These are phyloP conservation scores for Solanum chilense DNA, from an alignment of 257 asterid genomes.

Conservation along the genomic window DNA sequence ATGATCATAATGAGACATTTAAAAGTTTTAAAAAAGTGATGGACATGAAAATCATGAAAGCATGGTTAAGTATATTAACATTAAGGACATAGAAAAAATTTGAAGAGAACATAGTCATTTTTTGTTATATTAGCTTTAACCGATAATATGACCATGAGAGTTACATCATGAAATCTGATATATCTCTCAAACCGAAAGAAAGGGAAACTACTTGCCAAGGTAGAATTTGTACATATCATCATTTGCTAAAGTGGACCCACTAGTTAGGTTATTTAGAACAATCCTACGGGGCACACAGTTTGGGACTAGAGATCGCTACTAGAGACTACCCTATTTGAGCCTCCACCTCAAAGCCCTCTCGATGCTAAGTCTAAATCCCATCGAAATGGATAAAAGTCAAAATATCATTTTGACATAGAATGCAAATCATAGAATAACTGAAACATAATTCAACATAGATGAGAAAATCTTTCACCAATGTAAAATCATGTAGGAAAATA, in stretches of 20 bases:
- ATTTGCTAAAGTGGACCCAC: not conserved
- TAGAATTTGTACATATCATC: not conserved
- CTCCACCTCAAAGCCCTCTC: too few relatives aligned
- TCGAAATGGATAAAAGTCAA: too few relatives aligned
- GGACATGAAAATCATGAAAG: not conserved
- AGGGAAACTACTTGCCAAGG: not conserved
- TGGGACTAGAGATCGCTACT: not conserved
- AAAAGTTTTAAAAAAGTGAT: not conserved
- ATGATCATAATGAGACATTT: not conserved
- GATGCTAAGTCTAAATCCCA: too few relatives aligned
- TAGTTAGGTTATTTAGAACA: not conserved
- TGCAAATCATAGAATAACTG: too few relatives aligned
- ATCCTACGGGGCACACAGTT: not conserved
- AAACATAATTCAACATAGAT: too few relatives aligned
- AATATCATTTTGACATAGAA: too few relatives aligned
- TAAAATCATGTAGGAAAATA: too few relatives aligned
- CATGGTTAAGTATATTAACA: not conserved
- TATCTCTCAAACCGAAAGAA: not conserved
- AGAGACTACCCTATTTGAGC: not conserved
- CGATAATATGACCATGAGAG: not conserved
- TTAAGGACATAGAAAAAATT: not conserved
- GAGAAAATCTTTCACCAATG: too few relatives aligned
- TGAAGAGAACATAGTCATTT: not conserved
- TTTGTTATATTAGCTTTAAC: not conserved
- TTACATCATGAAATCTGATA: not conserved